A percentile compares a stretch with the other conserved stretches of the same genome.
Evolutionary conservation across 208 protist species (phyloP).

Genomic region (Crithidia brevicula): DNA sequence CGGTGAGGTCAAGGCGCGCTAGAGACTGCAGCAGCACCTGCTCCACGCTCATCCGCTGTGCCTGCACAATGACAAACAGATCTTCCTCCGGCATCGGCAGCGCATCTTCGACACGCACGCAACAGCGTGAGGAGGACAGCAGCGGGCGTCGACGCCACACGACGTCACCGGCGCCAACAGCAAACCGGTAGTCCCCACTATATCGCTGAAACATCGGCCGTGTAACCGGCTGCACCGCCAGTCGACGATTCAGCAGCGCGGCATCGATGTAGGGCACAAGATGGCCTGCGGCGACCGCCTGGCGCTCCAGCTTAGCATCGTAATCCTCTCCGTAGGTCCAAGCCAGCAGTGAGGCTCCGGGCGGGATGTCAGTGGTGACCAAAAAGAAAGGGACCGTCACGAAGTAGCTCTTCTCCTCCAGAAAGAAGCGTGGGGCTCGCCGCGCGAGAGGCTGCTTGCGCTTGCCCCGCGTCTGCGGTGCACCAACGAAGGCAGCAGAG

Average conservation of each 20-base stretch:
- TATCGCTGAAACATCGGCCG: conserved; percentile 61
- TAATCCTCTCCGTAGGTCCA: conserved; percentile 92
- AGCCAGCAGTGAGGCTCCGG: conserved; percentile 67
- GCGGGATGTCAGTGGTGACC: conserved; percentile 70
- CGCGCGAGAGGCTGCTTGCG: conserved; percentile 15
- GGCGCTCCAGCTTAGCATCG: conserved; percentile 82
- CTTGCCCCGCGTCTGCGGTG: conserved; percentile 10
- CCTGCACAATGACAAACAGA: conserved; percentile 74
- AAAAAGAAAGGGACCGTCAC: conserved; percentile 86
- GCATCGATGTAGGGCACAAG: conserved; percentile 74
- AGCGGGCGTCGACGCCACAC: conserved; percentile 74
- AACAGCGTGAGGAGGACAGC: not conserved
- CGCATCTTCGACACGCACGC: not conserved
- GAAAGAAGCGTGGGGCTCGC: conserved; percentile 38
- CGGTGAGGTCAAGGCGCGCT: conserved; percentile 18
- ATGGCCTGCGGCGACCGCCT: conserved; percentile 61
- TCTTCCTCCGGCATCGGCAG: conserved; percentile 45
- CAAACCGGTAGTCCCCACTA: conserved; percentile 79
- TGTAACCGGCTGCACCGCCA: not conserved
- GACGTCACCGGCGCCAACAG: conserved; percentile 68
- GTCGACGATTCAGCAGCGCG: conserved; percentile 60
- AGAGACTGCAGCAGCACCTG: conserved; percentile 59
- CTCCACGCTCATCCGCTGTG: conserved; percentile 34
- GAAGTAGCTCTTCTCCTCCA: conserved; percentile 69
- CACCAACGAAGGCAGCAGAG: not conserved